phyloP scores from a whole-genome alignment of 83 land plant species.

The Picea abies region DNA sequence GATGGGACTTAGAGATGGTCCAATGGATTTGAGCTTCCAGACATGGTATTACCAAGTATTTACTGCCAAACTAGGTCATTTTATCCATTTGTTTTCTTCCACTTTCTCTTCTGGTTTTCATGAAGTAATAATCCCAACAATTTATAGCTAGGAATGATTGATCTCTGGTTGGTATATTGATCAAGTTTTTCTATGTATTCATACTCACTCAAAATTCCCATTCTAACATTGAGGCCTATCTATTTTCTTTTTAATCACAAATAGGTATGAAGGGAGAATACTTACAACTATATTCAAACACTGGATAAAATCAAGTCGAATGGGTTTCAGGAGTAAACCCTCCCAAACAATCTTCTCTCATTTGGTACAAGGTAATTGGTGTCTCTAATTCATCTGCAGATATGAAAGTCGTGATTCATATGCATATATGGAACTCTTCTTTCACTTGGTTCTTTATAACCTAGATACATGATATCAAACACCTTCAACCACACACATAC shows the following conservation, averaged over 20 bases:
- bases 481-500: too few relatives aligned
- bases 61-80: neutral
- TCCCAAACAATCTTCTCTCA: constrained; percentile 23
- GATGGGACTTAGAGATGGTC: constrained; percentile 19
- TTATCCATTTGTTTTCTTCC: neutral
- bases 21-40: constrained; percentile 14
- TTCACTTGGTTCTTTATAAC: neutral
- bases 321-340: constrained; percentile 19
- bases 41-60: constrained; percentile 7
- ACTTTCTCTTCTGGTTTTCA: neutral
- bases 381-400: neutral
- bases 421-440: neutral
- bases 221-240: neutral
- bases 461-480: too few relatives aligned
- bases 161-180: too few relatives aligned
- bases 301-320: neutral
- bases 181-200: neutral
- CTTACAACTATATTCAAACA: constrained; percentile 1
- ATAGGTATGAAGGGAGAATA: constrained; percentile 6
- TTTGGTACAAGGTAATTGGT: constrained; percentile 31
- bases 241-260: neutral
- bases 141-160: neutral
- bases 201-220: too few relatives aligned
- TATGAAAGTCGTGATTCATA: too few relatives aligned
- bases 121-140: neutral